These are phyloP conservation scores for Rhodotorula glutinis DNA, from an alignment of 1,284 basidiomycete genomes.

Conservation along the genomic window DNA sequence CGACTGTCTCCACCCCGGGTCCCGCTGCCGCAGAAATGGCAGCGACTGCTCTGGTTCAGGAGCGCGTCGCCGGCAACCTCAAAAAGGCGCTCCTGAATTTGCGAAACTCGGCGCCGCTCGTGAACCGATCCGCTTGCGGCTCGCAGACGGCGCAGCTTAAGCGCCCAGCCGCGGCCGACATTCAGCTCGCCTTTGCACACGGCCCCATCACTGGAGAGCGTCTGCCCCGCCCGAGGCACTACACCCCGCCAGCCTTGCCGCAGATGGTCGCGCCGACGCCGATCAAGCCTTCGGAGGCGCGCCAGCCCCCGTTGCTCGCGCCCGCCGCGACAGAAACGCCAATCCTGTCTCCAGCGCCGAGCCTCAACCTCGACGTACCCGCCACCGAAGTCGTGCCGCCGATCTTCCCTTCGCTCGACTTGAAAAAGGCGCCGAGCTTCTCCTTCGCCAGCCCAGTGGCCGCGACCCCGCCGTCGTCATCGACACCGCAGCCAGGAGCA, in stretches of 20 bases:
- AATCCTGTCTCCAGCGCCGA: too few relatives aligned
- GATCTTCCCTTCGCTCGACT: not conserved
- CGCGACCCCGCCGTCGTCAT: not conserved
- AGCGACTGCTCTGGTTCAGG: constrained; percentile 71
- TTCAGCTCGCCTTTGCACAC: constrained; percentile 21
- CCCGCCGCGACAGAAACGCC: not conserved
- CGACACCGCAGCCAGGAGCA: not conserved
- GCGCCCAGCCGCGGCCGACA: constrained; percentile 4
- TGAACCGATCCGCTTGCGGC: constrained; percentile 10
- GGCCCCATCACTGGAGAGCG: constrained; percentile 35
- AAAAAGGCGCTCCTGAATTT: constrained; percentile 58
- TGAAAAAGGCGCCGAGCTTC: constrained; percentile 16
- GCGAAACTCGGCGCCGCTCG: constrained; percentile 9
- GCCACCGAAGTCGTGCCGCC: not conserved
- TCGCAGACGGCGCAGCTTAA: not conserved
- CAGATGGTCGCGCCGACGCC: not conserved
- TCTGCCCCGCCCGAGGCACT: constrained; percentile 29
- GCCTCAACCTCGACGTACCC: too few relatives aligned
- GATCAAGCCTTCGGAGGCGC: not conserved
- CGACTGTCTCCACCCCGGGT: not conserved
- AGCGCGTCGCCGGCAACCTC: constrained; percentile 64
- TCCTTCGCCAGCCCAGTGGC: constrained; percentile 2
- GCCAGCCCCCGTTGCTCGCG: constrained; percentile 5
- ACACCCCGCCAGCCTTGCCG: constrained; percentile 16
- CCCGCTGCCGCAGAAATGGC: constrained; percentile 50